Conservation (phyloP, 129 eudicot genomes). For the Gnaphalium uliginosum region DNA sequence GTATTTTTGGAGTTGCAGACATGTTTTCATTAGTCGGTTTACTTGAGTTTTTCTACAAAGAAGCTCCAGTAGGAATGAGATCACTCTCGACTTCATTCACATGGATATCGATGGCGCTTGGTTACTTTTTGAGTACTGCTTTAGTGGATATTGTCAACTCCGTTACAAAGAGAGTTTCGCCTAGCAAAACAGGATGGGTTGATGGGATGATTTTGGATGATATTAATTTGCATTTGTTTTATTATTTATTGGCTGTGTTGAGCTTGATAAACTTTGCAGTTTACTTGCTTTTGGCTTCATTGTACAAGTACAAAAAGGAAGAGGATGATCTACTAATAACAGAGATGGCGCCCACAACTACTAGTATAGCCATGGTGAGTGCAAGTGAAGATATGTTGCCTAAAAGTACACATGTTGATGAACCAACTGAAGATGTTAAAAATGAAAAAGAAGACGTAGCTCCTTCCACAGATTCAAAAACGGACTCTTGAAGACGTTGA, state of each 20-base stretch:
- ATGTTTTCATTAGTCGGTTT: constrained; percentile 74
- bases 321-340: constrained; percentile 29
- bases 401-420: constrained; percentile 19
- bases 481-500: constrained; percentile 4
- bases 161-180: constrained; percentile 46
- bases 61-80: constrained; percentile 72
- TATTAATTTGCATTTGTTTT: constrained; percentile 54
- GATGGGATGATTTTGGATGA: constrained; percentile 49
- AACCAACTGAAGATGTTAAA: constrained; percentile 14
- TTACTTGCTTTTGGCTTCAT: constrained; percentile 53
- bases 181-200: constrained; percentile 63
- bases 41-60: constrained; percentile 75
- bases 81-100: constrained; percentile 74
- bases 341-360: constrained; percentile 31
- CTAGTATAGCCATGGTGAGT: constrained; percentile 33
- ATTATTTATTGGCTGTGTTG: constrained; percentile 68
- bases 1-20: constrained; percentile 73
- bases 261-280: constrained; percentile 53
- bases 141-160: constrained; percentile 53
- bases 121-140: constrained; percentile 64
- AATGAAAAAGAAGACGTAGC: constrained; percentile 18
- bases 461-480: constrained; percentile 8
- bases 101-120: constrained; percentile 63
- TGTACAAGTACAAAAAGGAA: constrained; percentile 61
- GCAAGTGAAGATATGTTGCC: constrained; percentile 26